Evolutionary conservation across 202 grass and related monocot species (phyloP), one percentile per base, ranked within the genome.

Genomic region (Zoysia matrella): DNA sequence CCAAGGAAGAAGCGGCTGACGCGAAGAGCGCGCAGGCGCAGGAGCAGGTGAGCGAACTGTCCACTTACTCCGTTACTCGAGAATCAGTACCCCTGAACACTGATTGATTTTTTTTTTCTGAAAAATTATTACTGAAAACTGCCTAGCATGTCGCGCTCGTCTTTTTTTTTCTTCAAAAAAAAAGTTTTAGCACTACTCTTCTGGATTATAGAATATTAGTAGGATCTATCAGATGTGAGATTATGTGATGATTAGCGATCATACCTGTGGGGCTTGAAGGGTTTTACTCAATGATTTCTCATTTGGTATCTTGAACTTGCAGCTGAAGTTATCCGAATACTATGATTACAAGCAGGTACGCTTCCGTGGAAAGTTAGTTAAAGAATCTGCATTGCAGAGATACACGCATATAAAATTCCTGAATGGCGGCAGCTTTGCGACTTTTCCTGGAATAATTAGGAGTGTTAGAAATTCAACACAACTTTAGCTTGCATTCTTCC

Each of bases 21-120:
- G 75, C 1, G 10, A 80, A 90, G 80, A 66, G 10, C 63, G 1
- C 71, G 0, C 77, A 11, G 70, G 18, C 79, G 50, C 84, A 84
- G 58, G 88, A 90, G 45, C 88, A 90, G 88, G 88, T 90, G 4
- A 86, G 64, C 1, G 50, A 12, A 8, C 54, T 30, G 14, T 13
- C 18, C 14, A 63, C 58, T 63, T 49, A 7, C 9, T 58, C 46
- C n/a, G 1, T 79, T 46, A 6, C 1, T 2, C 16, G 13, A 39
- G 48, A 63, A 82, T 69, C 40, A 52, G 74, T 46, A 68, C 30
- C 30, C 30, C 74, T 58, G 79, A 65, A 56, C 65, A 47, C 63
- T 39, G 40, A 43, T 14, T 50, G 47, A 2, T 50, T 40, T 7
- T 1, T 40, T 63, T 63, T 63, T 40, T 36, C 22, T 39, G 9